Evolutionary conservation across 148 eudicot genomes (phyloP), one percentile per base, ranked within the genome.

Genomic region (Agrostemma githago): DNA sequence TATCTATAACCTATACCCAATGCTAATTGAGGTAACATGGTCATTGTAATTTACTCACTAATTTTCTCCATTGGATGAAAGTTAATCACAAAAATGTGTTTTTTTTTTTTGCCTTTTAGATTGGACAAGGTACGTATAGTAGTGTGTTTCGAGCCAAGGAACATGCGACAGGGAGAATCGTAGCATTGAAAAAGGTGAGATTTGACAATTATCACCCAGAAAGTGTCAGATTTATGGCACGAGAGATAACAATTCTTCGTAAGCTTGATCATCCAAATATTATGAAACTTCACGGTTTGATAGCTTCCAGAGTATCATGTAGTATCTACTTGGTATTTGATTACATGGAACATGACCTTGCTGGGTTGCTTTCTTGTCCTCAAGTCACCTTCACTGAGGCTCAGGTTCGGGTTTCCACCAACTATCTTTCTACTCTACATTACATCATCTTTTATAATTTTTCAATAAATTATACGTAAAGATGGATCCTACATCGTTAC

Each of bases 91-190:
- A 48, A 8, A 26, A 26, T 26, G 34, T 26, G 34, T 26, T 26
- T 26, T 9, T 70, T 10, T 8, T 72, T 16, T 74, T 14, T 5
- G 14, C 20, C 57, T 5, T 82, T 78, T 61, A 95, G 98, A 81
- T 95, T 82, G 98, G 98, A 75, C 97, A 95, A 89, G 98, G 98
- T 40, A 92, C 98, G 58, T 95, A 95, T 72, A 95, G 98, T 79
- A 87, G 85, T 77, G 98, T 95, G 34, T 92, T 85, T 73, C 85
- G 87, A 7, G 98, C 96, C 15, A 90, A 90, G 10, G 83, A 92
- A 75, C 72, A 80, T 77, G 84, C 85, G 58, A 89, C 86, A 26
- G 93, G 96, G 16, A 88, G 74, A 74, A 74, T 88, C 39, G 88
- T 92, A 65, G 98, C 98, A 16, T 69, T 95, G 76, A 95, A 95